These are phyloP conservation scores for Sclerotinia sclerotiorum DNA, from an alignment of 2,329 filamentous ascomycete genomes.

Conservation along the genomic window DNA sequence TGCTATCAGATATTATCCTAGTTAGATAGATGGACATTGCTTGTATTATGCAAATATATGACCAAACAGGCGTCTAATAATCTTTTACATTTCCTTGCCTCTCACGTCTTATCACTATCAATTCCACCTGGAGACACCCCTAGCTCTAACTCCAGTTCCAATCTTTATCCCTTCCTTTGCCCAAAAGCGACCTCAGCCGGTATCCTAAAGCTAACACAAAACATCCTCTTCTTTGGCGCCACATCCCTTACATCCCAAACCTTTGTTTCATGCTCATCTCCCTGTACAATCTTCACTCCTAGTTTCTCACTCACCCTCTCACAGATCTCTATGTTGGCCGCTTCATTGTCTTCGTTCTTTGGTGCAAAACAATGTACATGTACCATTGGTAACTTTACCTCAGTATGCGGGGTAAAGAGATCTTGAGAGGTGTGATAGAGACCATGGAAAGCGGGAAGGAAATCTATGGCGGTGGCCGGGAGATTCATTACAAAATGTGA, in stretches of 20 bases:
- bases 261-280: constrained; percentile 45
- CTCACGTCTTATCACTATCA: not conserved
- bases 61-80: not conserved
- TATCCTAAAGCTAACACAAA: constrained; percentile 87
- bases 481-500: constrained; percentile 99
- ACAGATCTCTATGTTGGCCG: constrained; percentile 63
- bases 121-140: too few relatives aligned
- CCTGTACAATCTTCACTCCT: constrained; percentile 45
- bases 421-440: constrained; percentile 71
- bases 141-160: too few relatives aligned
- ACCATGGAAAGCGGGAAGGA: constrained; percentile 73
- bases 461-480: constrained; percentile 83
- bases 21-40: too few relatives aligned
- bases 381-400: constrained; percentile 69
- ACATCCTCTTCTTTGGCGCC: constrained; percentile 93
- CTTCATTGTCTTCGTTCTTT: constrained; percentile 73
- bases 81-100: not conserved
- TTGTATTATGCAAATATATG: too few relatives aligned
- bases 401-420: constrained; percentile 62
- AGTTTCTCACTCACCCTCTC: constrained; percentile 57
- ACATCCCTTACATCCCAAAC: constrained; percentile 80
- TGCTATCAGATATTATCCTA: too few relatives aligned
- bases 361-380: constrained; percentile 95
- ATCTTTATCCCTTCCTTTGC: constrained; percentile 23
- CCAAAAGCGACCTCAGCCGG: constrained; percentile 78